Percentiles rank a stretch among this genome's conserved stretches.
These are phyloP conservation scores for Strombidium stylifer DNA, from an alignment of 73 alveolate species.

Conservation along the genomic window DNA sequence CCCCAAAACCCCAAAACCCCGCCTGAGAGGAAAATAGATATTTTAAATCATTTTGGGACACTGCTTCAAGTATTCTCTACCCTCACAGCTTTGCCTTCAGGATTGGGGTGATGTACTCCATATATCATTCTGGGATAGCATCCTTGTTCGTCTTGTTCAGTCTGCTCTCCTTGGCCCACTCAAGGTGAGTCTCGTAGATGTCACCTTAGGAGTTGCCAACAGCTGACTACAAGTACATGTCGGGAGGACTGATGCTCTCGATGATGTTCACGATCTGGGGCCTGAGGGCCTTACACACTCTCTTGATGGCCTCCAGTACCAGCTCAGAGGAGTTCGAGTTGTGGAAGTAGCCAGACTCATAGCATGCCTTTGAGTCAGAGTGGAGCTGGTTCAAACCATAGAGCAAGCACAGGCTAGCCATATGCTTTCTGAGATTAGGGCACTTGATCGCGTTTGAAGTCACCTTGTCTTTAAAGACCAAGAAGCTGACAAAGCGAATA, in stretches of 20 bases:
- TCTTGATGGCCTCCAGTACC: constrained; percentile 11
- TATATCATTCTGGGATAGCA: constrained; percentile 8
- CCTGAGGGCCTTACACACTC: constrained; percentile 20
- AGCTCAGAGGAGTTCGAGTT: neutral
- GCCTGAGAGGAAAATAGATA: no score
- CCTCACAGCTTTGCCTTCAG: constrained; percentile 28
- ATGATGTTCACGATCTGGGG: constrained; percentile 53
- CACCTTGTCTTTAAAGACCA: neutral
- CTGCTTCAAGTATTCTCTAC: no score
- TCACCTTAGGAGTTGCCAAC: constrained; percentile 47
- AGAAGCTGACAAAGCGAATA: constrained; percentile 9
- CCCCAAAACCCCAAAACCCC: no score
- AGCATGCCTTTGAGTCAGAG: constrained; percentile 4
- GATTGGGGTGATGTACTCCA: constrained; percentile 43
- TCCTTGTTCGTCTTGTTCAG: constrained; percentile 36
- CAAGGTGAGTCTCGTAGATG: constrained; percentile 42
- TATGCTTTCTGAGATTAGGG: constrained; percentile 13
- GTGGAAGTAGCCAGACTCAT: constrained; percentile 23
- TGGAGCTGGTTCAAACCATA: constrained; percentile 25
- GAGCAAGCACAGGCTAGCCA: constrained; percentile 1
- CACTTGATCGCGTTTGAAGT: constrained; percentile 5
- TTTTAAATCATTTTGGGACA: no score
- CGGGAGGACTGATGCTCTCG: constrained; percentile 47
- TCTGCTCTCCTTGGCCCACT: constrained; percentile 24
- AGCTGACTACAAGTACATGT: constrained; percentile 22